Evolutionary conservation across 345 rosid genomes (phyloP).

Genomic region (Mercurialis annua): DNA sequence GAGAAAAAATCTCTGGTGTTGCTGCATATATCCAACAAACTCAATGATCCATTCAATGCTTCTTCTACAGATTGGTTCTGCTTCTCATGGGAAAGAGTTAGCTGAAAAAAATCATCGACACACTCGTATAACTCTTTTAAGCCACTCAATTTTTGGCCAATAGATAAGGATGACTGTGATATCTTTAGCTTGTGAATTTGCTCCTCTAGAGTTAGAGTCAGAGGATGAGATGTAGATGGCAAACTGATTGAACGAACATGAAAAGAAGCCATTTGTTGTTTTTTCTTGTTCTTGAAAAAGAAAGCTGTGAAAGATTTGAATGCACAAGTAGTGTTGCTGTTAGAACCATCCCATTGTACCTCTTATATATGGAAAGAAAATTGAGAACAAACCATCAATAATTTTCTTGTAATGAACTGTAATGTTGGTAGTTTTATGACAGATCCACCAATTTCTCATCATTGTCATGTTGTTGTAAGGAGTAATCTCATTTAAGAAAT

Average conservation of each 20-base stretch:
- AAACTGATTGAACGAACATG: conserved; percentile 37
- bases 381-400: neutral
- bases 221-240: conserved; percentile 34
- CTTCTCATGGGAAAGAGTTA: neutral
- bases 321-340: neutral
- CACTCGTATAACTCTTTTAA: neutral
- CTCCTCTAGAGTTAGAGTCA: conserved; percentile 27
- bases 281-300: neutral
- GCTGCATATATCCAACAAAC: conserved; percentile 11
- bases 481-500: no score
- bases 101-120: conserved; percentile 1
- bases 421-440: neutral
- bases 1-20: neutral
- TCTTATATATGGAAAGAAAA: neutral
- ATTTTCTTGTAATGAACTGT: neutral
- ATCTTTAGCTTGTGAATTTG: conserved; percentile 28
- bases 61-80: neutral
- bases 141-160: neutral
- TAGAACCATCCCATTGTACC: neutral
- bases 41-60: conserved; percentile 8
- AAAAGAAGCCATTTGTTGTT: conserved; percentile 10
- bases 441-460: neutral
- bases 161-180: conserved; percentile 11
- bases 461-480: no score
- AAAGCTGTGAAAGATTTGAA: neutral